A percentile compares a stretch with the other conserved stretches of the same genome.
These are phyloP conservation scores for Apiospora aurea DNA, from an alignment of 2,329 filamentous ascomycete species.

Conservation along the genomic window DNA sequence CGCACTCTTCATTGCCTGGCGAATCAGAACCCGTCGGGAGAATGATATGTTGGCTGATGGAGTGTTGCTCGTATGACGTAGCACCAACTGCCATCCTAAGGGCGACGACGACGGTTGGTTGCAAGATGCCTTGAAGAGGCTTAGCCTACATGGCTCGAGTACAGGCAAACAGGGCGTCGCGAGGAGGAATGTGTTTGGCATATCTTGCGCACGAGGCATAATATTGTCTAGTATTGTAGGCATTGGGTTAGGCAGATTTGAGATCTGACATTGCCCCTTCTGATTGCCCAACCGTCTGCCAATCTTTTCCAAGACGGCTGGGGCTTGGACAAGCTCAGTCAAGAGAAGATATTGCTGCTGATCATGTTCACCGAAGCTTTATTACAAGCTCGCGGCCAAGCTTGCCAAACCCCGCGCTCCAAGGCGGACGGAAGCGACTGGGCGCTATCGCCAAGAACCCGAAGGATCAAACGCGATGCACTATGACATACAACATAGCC, in stretches of 20 bases:
- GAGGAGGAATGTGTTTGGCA: background rate
- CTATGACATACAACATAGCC: conserved; percentile 14
- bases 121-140: conserved; percentile 6
- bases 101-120: background rate
- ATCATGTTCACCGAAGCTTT: background rate
- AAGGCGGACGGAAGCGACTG: conserved; percentile 6
- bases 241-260: background rate
- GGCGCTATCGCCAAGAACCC: conserved; percentile 11
- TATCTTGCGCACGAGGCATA: background rate
- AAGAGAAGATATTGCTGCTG: background rate
- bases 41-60: background rate
- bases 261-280: background rate
- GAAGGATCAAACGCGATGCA: background rate
- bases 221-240: background rate
- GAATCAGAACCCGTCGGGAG: background rate
- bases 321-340: conserved; percentile 13
- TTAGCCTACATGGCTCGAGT: background rate
- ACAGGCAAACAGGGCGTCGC: background rate
- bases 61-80: conserved; percentile 13
- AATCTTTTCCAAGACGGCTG: conserved; percentile 14
- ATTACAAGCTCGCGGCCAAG: background rate
- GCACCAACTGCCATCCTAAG: background rate
- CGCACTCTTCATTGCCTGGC: background rate
- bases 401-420: conserved; percentile 12
- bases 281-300: background rate